A percentile compares a stretch with the other conserved stretches of the same genome.
Conservation (phyloP, 345 rosid species). For the Murraya koenigii region DNA sequence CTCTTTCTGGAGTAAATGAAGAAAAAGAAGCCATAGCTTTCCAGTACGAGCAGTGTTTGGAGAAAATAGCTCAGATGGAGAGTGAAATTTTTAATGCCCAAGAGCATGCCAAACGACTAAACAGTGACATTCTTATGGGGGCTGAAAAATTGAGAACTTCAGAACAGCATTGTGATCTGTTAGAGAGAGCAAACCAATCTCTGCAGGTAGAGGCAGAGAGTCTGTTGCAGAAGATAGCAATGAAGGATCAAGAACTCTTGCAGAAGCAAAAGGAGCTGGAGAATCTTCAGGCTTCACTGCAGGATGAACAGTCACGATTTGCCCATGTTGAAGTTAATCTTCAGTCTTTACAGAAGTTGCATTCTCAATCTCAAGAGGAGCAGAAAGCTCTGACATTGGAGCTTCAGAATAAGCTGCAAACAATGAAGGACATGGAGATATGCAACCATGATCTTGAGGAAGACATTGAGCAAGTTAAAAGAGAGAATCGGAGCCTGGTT, state of each 20-base stretch:
- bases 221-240: conserved; percentile 51
- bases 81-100: conserved; percentile 49
- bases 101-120: conserved; percentile 56
- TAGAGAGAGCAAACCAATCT: conserved; percentile 64
- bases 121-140: conserved; percentile 51
- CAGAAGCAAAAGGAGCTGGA: conserved; percentile 64
- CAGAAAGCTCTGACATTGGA: conserved; percentile 65
- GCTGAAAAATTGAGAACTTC: conserved; percentile 52
- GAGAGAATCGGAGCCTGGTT: conserved; percentile 48
- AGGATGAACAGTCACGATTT: conserved; percentile 64
- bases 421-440: conserved; percentile 50
- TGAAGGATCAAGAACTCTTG: conserved; percentile 68
- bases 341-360: conserved; percentile 44
- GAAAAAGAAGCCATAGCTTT: conserved; percentile 56
- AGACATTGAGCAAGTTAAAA: conserved; percentile 45
- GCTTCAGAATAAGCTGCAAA: conserved; percentile 55
- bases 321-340: conserved; percentile 60
- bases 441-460: conserved; percentile 51
- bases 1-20: conserved; percentile 51
- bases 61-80: conserved; percentile 59
- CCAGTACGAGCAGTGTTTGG: conserved; percentile 64
- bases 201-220: conserved; percentile 67
- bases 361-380: conserved; percentile 57
- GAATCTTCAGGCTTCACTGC: conserved; percentile 47
- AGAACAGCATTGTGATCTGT: conserved; percentile 49